A percentile compares a stretch with the other conserved stretches of the same genome.
phyloP scores from a whole-genome alignment of 2,329 filamentous ascomycete genomes.

The Colletotrichum eremochloae region DNA sequence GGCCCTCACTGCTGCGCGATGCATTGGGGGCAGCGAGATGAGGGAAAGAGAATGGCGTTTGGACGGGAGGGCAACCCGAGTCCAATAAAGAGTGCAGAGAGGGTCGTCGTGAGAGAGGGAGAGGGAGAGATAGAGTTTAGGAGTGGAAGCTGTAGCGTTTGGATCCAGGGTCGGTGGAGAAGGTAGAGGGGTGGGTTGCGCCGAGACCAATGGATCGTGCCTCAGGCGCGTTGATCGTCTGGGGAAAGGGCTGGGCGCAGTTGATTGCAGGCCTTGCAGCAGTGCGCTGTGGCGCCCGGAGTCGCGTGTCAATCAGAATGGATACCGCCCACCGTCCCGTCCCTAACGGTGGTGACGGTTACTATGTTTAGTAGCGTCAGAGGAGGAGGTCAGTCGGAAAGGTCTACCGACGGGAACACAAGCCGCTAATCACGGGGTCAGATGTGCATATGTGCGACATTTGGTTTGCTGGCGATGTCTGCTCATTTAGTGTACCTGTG shows the following conservation, averaged over 20 bases:
- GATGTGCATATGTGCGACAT: slow-evolving; percentile 8
- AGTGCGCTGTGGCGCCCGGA: slow-evolving; percentile 9
- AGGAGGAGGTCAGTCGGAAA: slow-evolving; percentile 6
- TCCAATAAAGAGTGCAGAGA: slow-evolving; percentile 33
- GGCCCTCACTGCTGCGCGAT: slow-evolving; percentile 77
- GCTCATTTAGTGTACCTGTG: background rate
- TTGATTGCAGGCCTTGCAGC: background rate
- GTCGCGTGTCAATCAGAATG: slow-evolving; percentile 9
- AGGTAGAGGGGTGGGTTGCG: slow-evolving; percentile 2
- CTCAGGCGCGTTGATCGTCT: slow-evolving; percentile 29
- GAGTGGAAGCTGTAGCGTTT: slow-evolving; percentile 12
- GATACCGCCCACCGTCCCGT: background rate
- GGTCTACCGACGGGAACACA: background rate
- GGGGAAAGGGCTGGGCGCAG: slow-evolving; percentile 9
- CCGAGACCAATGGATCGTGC: slow-evolving; percentile 34
- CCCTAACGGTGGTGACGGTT: slow-evolving; percentile 3
- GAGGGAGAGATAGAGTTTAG: slow-evolving; percentile 22
- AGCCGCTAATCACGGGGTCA: slow-evolving; percentile 18
- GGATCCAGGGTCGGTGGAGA: slow-evolving; percentile 25
- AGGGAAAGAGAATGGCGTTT: slow-evolving; percentile 23
- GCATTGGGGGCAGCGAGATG: slow-evolving; percentile 67
- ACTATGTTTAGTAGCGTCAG: slow-evolving; percentile 14
- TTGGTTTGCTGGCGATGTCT: background rate
- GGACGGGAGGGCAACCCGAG: slow-evolving; percentile 40
- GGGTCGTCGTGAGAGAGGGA: slow-evolving; percentile 19